Base-by-base conservation (phyloP, 345 rosid genomes). In the Rhizophora mangle region DNA sequence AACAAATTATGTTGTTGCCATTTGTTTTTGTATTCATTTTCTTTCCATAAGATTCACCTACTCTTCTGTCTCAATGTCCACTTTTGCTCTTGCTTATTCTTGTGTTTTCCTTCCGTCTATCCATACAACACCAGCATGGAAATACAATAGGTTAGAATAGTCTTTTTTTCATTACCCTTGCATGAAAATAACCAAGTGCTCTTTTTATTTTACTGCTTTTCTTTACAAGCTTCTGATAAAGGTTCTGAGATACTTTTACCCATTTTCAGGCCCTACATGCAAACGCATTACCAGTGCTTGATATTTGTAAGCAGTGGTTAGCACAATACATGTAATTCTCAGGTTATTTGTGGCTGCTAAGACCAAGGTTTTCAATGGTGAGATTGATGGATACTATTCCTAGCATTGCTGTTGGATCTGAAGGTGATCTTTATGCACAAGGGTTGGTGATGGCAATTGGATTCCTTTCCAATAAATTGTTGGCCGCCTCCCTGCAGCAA, bases 271-370 rank as follows among this genome's bases (percentile, higher is more conserved):
- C 97, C 63, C 73, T 89, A 49, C 96, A 91, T 79, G 96, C 98
- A 39, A 91, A 91, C 83, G 95, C 98, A 2, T 89, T 83, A 37
- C 93, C 95, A 0, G 98, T 91, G 82, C 98, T 94, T 31, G 96
- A 87, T 76, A 84, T 94, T 97, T 94, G 98, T 78, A 91, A 89
- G 79, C 95, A 88, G 64, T 94, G 98, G 98, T 79, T 94, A 60
- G 86, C 93, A 60, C 84, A 85, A 62, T 88, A 88, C 79, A 89
- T 94, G 97, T 94, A 82, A 82, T 53, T 27, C 54, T 55, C 32
- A 37, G 2, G 62, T 31, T 21, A 65, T 27, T 5, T 18, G 20
- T 8, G 29, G 65, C 58, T 49, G n/a, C 10, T 59, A 46, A 13
- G 27, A 6, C 53, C 24, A 58, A 16, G 34, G 36, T 32, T 34